Base-by-base conservation (phyloP, 129 eudicot species). In the Saposhnikovia divaricata region DNA sequence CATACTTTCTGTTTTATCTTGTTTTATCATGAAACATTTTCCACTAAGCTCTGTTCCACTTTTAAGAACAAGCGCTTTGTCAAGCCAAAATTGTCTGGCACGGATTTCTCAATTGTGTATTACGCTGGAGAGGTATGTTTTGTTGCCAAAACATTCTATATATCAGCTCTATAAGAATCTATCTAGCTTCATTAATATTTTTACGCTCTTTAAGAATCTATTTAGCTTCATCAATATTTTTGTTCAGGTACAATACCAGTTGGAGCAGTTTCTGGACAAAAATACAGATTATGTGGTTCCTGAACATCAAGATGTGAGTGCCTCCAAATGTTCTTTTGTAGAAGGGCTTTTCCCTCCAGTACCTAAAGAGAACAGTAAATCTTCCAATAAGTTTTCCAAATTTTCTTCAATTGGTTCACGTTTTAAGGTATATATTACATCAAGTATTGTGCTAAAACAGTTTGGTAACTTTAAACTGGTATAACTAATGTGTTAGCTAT, bases 211-310 rank as follows among this genome's bases (percentile, higher is more conserved):
- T n/a, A n/a, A n/a, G n/a, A n/a, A n/a, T n/a, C n/a, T n/a, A n/a
- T n/a, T n/a, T n/a, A n/a, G n/a, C n/a, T n/a, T n/a, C n/a, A 31
- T 66, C 9, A 8, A 31, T 28, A 28, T 4, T 11, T 14, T 66
- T 66, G 0, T 31, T 66, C 84, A 96, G 99, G 99, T 96, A 66
- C 93, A 89, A 83, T 96, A 96, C 79, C 94, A 87, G 66, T 90
- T 97, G 83, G 99, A 96, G 68, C 99, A 96, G 45, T 96, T 96
- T 87, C 86, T 96, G 83, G 99, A 96, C 89, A 96, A 96, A 80
- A 96, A 96, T 83, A 96, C 92, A 85, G 99, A 96, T 84, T 96
- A 96, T 82, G 93, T 96, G 81, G 99, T 96, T 53, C 95, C 98
- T 75, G 99, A 96, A 87, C 97, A 96, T 83, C 99, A 96, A 83